Base-by-base conservation (phyloP, 768 basidiomycete species). In the Lactarius quietus region DNA sequence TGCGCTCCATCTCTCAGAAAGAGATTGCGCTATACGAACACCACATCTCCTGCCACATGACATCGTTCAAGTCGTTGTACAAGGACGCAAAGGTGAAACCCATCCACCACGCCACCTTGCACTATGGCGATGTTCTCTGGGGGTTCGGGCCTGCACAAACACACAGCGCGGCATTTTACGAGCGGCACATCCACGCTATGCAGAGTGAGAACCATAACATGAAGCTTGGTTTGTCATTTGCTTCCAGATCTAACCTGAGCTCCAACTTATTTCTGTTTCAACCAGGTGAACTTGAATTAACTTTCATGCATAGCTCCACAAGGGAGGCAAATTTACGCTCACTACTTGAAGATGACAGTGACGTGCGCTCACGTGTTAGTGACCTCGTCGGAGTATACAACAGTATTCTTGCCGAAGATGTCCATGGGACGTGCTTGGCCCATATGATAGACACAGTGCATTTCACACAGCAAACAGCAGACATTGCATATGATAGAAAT, bases 51-150 rank as follows among this genome's bases (percentile, higher is more conserved):
- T 45, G 62, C 0, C 76, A 79, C 48, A 51, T 77, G 15, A 23
- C 17, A 0, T 59, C 51, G 2, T 58, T 74, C 1, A 63, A 55
- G 26, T 9, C 39, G 0, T 63, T 78, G 1, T 79, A 70, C 62
- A 70, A 67, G 1, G 70, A 72, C 6, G 55, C 68, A 12, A 62
- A 60, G 6, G 64, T 78, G 10, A 68, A 64, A 15, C 78, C 77
- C 0, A 73, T 68, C 26, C 73, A 77, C 23, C 78, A 79, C 54
- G 57, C 70, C 6, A 70, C 75, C 3, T 69, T 76, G 9, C 78
- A 79, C 63, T 69, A 77, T 20, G 69, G 68, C 0, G 62, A 73
- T 8, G 64, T 71, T 78, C 7, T 43, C 65, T n/a, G n/a, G 1
- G 55, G 65, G 0, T 78, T 74, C 57, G 77, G 78, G 0, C 77